phyloP scores from a whole-genome alignment of 1,284 basidiomycete genomes.

The Laetiporus sulphureus region DNA sequence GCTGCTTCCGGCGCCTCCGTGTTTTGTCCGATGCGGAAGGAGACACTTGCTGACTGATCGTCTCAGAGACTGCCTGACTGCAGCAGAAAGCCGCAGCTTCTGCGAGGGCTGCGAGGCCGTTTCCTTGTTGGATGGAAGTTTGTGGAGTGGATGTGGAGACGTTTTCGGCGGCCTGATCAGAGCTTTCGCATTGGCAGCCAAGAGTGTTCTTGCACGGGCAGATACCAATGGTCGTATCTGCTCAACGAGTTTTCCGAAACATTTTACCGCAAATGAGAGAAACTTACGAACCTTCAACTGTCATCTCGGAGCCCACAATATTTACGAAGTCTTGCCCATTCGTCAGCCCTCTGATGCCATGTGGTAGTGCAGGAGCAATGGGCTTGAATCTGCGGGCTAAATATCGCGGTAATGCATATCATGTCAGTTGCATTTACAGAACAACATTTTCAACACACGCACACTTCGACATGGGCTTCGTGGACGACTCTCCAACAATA shows the following conservation, averaged over 20 bases:
- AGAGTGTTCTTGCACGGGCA: constrained; percentile 53
- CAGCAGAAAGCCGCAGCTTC: constrained; percentile 42
- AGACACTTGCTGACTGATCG: too few species aligned
- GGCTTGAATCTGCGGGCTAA: constrained; percentile 20
- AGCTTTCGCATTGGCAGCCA: constrained; percentile 44
- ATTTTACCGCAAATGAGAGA: too few species aligned
- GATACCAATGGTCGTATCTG: constrained; percentile 41
- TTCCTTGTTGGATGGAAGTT: constrained; percentile 8
- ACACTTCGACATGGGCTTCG: constrained; percentile 6
- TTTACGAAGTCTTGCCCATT: constrained; percentile 2
- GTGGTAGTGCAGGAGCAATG: constrained; percentile 24
- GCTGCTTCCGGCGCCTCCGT: constrained; percentile 1
- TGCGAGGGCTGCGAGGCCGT: constrained; percentile 42
- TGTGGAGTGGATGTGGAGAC: constrained; percentile 3
- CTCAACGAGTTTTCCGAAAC: too few species aligned
- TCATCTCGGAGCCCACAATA: too few species aligned
- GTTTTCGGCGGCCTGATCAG: constrained; percentile 10
- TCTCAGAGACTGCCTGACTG: constrained; percentile 7
- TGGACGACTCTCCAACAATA: too few species aligned
- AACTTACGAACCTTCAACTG: too few species aligned
- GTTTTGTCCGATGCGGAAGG: neutral
- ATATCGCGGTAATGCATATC: too few species aligned
- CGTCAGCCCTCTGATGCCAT: constrained; percentile 20
- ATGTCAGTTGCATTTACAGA: too few species aligned
- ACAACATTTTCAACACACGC: too few species aligned